Conservation (phyloP, 2,329 filamentous ascomycete species). For the Scolecobasidium constrictum region DNA sequence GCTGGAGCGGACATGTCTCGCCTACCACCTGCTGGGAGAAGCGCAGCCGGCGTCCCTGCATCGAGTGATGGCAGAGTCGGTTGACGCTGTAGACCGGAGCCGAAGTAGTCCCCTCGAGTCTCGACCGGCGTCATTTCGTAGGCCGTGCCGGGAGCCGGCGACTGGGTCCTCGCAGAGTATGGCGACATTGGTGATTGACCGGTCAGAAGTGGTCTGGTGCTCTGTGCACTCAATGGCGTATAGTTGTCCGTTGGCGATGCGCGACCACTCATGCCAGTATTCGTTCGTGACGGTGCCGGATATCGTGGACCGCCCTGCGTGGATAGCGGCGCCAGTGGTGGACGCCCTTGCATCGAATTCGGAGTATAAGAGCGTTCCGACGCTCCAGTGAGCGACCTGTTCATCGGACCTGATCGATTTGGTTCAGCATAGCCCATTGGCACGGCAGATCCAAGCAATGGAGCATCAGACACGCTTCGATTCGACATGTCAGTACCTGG, state of each 20-base stretch:
- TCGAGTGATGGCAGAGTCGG: background rate
- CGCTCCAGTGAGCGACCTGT: background rate
- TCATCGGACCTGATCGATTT: conserved; percentile 11
- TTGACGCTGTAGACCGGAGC: background rate
- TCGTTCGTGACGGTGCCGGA: conserved; percentile 1
- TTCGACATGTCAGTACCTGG: conserved; percentile 41
- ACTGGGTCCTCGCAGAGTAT: conserved; percentile 1
- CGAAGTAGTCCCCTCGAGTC: conserved; percentile 3
- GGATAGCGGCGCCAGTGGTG: background rate
- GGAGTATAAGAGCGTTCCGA: conserved; percentile 4
- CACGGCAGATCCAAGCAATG: conserved; percentile 49
- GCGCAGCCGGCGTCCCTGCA: background rate
- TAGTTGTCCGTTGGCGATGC: conserved; percentile 1
- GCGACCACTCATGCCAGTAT: background rate
- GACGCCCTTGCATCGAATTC: conserved; percentile 4
- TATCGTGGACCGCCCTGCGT: conserved; percentile 1
- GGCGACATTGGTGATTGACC: conserved; percentile 7
- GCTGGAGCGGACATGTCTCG: conserved; percentile 7
- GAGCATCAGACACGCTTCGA: conserved; percentile 53
- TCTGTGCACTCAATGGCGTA: background rate
- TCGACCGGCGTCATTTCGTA: conserved; percentile 11
- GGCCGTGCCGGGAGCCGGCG: conserved; percentile 1
- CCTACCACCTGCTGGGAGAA: background rate
- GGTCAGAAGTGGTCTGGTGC: background rate
- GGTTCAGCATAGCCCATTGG: conserved; percentile 43